Evolutionary conservation across 2,329 filamentous ascomycete genomes (phyloP).

Genomic region (Neopestalotiopsis sp.): DNA sequence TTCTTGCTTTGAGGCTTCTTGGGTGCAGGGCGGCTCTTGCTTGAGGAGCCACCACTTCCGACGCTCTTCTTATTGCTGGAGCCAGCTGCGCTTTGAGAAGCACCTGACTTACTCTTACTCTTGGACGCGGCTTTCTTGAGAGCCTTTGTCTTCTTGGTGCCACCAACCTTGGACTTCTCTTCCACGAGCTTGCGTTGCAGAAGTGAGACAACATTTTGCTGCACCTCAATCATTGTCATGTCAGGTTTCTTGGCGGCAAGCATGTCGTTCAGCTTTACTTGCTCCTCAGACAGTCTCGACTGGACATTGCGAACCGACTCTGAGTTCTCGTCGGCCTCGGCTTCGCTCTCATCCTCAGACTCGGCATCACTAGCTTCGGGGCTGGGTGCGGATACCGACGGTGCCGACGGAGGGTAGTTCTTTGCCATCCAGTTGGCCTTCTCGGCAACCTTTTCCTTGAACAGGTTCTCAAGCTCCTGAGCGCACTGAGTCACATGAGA

Average conservation of each 20-base stretch:
- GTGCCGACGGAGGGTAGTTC: slow-evolving; percentile 62
- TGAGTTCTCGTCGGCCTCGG: slow-evolving; percentile 50
- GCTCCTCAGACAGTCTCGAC: slow-evolving; percentile 60
- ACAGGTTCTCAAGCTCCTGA: slow-evolving; percentile 75
- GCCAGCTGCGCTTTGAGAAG: slow-evolving; percentile 36
- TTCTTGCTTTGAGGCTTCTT: slow-evolving; percentile 58
- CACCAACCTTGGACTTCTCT: slow-evolving; percentile 70
- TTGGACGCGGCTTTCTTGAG: slow-evolving; percentile 79
- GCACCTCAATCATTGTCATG: slow-evolving; percentile 58
- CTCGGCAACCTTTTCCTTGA: slow-evolving; percentile 75
- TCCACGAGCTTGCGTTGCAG: slow-evolving; percentile 76
- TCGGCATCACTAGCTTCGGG: slow-evolving; percentile 72
- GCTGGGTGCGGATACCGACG: slow-evolving; percentile 59
- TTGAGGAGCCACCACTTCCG: slow-evolving; percentile 37
- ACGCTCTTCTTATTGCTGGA: slow-evolving; percentile 47
- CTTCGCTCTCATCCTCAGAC: slow-evolving; percentile 74
- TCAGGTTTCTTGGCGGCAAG: slow-evolving; percentile 57
- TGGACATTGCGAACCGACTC: slow-evolving; percentile 59
- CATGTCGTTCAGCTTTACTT: slow-evolving; percentile 61
- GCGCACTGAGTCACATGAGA: slow-evolving; percentile 78
- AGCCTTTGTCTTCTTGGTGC: slow-evolving; percentile 72
- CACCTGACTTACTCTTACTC: slow-evolving; percentile 58
- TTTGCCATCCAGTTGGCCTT: slow-evolving; percentile 83
- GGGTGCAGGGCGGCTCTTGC: slow-evolving; percentile 33
- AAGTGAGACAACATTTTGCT: slow-evolving; percentile 66